Conservation (phyloP, 106 monocot genomes). For the Acorus gramineus region DNA sequence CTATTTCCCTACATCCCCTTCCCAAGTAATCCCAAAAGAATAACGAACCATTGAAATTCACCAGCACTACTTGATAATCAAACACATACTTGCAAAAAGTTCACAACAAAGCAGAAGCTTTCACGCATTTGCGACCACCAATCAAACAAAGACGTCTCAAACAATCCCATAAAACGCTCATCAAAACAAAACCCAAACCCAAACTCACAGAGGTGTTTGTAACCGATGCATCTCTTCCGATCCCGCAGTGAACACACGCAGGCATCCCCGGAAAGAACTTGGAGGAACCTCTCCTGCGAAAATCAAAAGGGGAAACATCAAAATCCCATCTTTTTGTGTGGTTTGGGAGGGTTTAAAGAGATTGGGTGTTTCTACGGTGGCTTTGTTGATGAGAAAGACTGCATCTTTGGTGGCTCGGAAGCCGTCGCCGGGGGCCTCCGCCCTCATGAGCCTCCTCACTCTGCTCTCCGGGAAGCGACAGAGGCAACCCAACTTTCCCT, state of each 20-base stretch:
- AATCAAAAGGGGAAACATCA: background rate
- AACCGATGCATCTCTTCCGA: constrained; percentile 26
- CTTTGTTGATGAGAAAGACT: constrained; percentile 57
- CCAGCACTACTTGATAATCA: too few species aligned
- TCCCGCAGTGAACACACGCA: constrained; percentile 11
- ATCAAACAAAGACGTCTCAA: too few species aligned
- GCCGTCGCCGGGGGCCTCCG: background rate
- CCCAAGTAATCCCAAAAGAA: too few species aligned
- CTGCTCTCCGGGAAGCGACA: constrained; percentile 39
- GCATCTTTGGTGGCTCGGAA: constrained; percentile 31
- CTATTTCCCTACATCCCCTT: too few species aligned
- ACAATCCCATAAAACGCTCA: background rate
- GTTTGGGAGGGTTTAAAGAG: too few species aligned
- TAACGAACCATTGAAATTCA: too few species aligned
- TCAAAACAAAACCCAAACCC: background rate
- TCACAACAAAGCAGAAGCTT: too few species aligned
- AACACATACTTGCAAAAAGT: too few species aligned
- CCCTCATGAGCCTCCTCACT: constrained; percentile 38
- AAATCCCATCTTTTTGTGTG: too few species aligned
- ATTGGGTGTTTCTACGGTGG: constrained; percentile 19
- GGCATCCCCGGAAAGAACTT: constrained; percentile 30
- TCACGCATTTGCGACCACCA: too few species aligned
- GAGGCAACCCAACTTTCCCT: too few species aligned
- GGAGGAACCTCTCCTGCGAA: constrained; percentile 56
- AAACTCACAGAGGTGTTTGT: constrained; percentile 50